Percentiles rank a stretch among this genome's conserved stretches.
These are phyloP conservation scores for Sphagnurus paluster DNA, from an alignment of 1,284 basidiomycete genomes.

Conservation along the genomic window DNA sequence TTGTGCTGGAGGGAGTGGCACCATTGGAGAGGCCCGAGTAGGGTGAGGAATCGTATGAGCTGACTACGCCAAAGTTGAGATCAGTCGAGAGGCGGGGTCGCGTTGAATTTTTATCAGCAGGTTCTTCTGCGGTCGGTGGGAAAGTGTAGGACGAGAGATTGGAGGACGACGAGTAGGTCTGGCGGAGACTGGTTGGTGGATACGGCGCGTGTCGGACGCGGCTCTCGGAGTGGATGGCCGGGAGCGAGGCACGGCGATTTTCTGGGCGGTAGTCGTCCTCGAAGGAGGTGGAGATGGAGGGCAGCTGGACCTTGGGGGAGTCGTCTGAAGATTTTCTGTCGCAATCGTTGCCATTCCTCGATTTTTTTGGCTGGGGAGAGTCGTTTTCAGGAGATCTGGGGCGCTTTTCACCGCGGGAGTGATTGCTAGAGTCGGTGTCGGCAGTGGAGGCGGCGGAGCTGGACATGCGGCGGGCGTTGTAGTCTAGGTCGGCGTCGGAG, in stretches of 20 bases:
- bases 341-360: conserved; percentile 39
- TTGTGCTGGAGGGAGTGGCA: conserved; percentile 46
- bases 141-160: conserved; percentile 63
- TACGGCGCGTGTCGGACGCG: conserved; percentile 50
- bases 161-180: conserved; percentile 43
- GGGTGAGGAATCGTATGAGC: conserved; percentile 44
- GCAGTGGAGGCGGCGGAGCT: conserved; percentile 56
- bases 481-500: conserved; percentile 49
- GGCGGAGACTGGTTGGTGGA: conserved; percentile 44
- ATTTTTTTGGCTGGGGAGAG: conserved; percentile 52
- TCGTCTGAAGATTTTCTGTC: conserved; percentile 32
- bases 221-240: conserved; percentile 54
- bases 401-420: conserved; percentile 60
- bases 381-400: conserved; percentile 49
- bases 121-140: conserved; percentile 43
- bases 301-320: conserved; percentile 63
- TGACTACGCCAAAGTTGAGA: conserved; percentile 42
- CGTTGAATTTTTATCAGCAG: conserved; percentile 25
- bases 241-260: conserved; percentile 62
- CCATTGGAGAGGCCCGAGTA: conserved; percentile 45
- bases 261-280: conserved; percentile 61
- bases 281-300: conserved; percentile 69
- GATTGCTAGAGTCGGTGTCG: conserved; percentile 62
- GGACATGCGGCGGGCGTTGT: conserved; percentile 60
- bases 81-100: conserved; percentile 55